Percentiles rank a stretch among this genome's conserved stretches.
Evolutionary conservation across 2,329 filamentous ascomycete genomes (phyloP).

Genomic region (Fusarium sulawesiense): DNA sequence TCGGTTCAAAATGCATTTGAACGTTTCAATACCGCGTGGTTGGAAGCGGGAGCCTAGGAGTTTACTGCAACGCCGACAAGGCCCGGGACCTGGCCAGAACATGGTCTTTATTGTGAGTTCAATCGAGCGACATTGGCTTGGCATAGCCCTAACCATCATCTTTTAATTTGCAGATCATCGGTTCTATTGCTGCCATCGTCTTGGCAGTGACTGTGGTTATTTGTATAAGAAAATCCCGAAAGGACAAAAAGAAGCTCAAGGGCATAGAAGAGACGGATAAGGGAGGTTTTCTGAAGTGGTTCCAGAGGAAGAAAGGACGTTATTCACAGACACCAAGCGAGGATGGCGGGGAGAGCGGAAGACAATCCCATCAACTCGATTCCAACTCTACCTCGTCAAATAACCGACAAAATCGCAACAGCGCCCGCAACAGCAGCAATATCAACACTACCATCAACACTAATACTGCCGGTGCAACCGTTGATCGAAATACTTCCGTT

Average conservation of each 20-base stretch:
- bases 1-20: constrained; percentile 39
- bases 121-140: not conserved
- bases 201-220: constrained; percentile 26
- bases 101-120: constrained; percentile 43
- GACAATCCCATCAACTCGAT: constrained; percentile 45
- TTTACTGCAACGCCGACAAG: constrained; percentile 19
- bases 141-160: constrained; percentile 5
- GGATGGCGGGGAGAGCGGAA: constrained; percentile 43
- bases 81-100: constrained; percentile 22
- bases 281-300: constrained; percentile 34
- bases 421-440: constrained; percentile 14
- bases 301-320: constrained; percentile 22
- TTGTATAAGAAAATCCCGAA: constrained; percentile 16
- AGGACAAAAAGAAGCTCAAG: constrained; percentile 32
- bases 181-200: constrained; percentile 27
- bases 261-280: constrained; percentile 34
- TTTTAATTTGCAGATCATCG: constrained; percentile 33
- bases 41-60: constrained; percentile 28
- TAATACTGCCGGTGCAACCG: constrained; percentile 52
- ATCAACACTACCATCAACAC: constrained; percentile 24
- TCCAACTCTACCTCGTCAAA: constrained; percentile 30
- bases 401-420: constrained; percentile 28
- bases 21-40: constrained; percentile 36
- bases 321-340: constrained; percentile 51
- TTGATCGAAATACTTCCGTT: constrained; percentile 87